Conservation (phyloP, 257 asterid species). For the Lithospermum erythrorhizon region DNA sequence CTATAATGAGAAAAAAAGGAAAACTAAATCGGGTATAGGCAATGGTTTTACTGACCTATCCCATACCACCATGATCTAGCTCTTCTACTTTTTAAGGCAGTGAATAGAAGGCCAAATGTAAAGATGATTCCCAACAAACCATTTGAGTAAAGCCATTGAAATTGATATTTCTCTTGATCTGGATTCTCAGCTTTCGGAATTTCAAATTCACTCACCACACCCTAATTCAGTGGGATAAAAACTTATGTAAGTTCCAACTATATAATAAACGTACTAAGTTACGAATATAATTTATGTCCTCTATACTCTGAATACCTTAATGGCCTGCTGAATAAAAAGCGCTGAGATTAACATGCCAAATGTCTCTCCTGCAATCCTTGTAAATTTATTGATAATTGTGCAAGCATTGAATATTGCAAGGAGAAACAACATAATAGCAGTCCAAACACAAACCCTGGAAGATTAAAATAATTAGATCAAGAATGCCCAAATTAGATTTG, state of each 20-base stretch:
- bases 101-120: slow-evolving; percentile 34
- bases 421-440: slow-evolving; percentile 32
- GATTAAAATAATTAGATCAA: background rate
- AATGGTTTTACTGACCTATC: slow-evolving; percentile 15
- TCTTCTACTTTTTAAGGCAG: slow-evolving; percentile 35
- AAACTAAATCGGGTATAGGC: background rate
- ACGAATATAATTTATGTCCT: background rate
- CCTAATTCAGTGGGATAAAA: slow-evolving; percentile 16
- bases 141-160: slow-evolving; percentile 42
- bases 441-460: slow-evolving; percentile 51
- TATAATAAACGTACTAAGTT: background rate
- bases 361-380: slow-evolving; percentile 45
- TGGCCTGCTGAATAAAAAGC: slow-evolving; percentile 40
- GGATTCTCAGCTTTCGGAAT: slow-evolving; percentile 33
- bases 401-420: slow-evolving; percentile 42
- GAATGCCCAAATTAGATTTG: background rate
- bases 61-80: slow-evolving; percentile 51
- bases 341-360: slow-evolving; percentile 41
- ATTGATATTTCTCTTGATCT: slow-evolving; percentile 19
- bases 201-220: slow-evolving; percentile 35
- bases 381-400: slow-evolving; percentile 28
- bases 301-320: slow-evolving; percentile 22
- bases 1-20: background rate
- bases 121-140: slow-evolving; percentile 44
- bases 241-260: background rate